Evolutionary conservation across 164 flowering plant genomes (phyloP).

Genomic region (Chimonanthus praecox): DNA sequence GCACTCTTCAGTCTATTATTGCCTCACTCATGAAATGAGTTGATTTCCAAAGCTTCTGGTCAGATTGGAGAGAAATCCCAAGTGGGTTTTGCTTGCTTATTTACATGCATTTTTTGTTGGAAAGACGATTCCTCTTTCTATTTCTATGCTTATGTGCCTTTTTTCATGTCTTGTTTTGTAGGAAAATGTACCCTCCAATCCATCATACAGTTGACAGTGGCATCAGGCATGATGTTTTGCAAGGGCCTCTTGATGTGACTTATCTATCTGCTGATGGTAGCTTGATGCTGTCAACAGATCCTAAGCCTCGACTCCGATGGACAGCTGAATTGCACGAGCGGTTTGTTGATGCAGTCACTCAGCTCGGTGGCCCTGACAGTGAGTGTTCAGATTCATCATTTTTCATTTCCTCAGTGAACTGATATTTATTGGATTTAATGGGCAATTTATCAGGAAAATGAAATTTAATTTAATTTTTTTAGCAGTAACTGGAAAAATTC

Average conservation of each 20-base stretch:
- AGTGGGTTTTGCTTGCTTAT: too few species aligned
- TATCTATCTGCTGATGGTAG: conserved; percentile 47
- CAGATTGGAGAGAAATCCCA: too few species aligned
- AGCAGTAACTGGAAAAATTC: too few species aligned
- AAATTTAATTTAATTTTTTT: too few species aligned
- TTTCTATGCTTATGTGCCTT: too few species aligned
- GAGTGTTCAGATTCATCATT: conserved; percentile 9
- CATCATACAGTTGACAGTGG: conserved; percentile 8
- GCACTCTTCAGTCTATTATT: too few species aligned
- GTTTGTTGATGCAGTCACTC: conserved; percentile 49
- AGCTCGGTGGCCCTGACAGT: conserved; percentile 56
- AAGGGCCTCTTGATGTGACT: conserved; percentile 11
- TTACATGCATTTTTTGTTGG: too few species aligned
- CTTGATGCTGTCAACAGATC: conserved; percentile 39
- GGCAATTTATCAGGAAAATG: too few species aligned
- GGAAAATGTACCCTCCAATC: conserved; percentile 9
- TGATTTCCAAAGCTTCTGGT: too few species aligned
- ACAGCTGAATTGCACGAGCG: conserved; percentile 50
- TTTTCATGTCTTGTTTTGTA: neutral
- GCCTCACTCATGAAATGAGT: too few species aligned
- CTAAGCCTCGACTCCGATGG: conserved; percentile 52
- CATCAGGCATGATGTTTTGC: conserved; percentile 8
- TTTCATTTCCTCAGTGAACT: neutral
- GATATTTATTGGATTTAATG: neutral
- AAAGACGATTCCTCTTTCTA: too few species aligned